Conservation (phyloP, 495 filamentous ascomycete species). For the Tuber aestivum region DNA sequence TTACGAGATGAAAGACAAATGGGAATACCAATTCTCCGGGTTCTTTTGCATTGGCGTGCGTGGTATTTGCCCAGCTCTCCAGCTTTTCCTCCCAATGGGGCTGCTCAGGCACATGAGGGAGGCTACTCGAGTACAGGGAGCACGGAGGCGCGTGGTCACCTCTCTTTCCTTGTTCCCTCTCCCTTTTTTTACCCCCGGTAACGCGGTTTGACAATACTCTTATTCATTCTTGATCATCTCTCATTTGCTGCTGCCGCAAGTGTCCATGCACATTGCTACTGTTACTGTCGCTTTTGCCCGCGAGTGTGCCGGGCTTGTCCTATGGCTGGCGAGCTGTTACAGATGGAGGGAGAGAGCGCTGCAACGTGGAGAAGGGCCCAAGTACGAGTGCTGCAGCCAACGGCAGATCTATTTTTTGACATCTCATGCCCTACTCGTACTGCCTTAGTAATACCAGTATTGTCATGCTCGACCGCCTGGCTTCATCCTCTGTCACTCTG, state of each 20-base stretch:
- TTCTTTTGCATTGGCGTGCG: neutral
- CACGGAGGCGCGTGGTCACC: constrained; percentile 30
- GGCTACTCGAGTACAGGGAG: no score
- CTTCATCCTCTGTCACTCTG: neutral
- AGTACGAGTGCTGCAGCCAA: neutral
- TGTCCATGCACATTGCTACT: no score
- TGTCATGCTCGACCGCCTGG: neutral
- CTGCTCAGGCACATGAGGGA: constrained; percentile 11
- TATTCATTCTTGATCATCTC: neutral
- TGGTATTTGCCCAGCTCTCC: neutral
- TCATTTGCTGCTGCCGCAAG: neutral
- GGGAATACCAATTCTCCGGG: constrained; percentile 20
- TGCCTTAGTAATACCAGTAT: neutral
- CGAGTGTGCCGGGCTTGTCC: neutral
- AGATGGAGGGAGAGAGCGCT: neutral
- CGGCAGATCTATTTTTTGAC: neutral
- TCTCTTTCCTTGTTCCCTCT: constrained; percentile 13
- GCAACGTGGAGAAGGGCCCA: neutral
- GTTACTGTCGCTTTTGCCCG: neutral
- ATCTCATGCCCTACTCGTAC: neutral
- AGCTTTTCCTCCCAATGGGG: constrained; percentile 4
- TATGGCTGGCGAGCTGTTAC: neutral
- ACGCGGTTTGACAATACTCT: neutral
- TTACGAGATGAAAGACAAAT: constrained; percentile 34
- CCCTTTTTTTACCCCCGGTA: neutral